Base-by-base conservation (phyloP, 148 eudicot genomes). In the Fagopyrum esculentum region DNA sequence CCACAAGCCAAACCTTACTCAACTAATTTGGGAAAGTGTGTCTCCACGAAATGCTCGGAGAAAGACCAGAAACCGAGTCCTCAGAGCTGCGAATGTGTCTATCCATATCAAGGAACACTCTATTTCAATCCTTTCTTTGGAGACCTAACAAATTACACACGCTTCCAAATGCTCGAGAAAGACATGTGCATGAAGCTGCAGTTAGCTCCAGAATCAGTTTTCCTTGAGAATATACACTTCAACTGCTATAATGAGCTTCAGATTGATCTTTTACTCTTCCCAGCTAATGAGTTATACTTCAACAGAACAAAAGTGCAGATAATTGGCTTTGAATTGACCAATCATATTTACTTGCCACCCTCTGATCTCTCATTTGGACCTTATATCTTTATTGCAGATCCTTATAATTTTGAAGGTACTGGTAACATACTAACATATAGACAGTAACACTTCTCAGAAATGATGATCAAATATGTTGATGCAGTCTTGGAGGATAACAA, bases 331-430 rank as follows among this genome's bases (percentile, higher is more conserved):
- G 78, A 82, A 70, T 73, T 94, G 26, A 88, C 85, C 74, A 88
- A 91, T 77, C 97, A 94, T 69, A 88, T 86, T 48, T 91, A 86
- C 76, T 91, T 91, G 81, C 96, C 97, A 26, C 98, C 98, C 56
- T 64, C 43, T 0, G 81, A 66, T 66, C 19, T 66, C 10, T 4
- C 71, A 56, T 91, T 94, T 77, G 98, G 97, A 60, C 97, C 96
- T 6, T 94, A 91, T 72, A 88, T 80, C 81, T 91, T 94, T 69
- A 81, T 90, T 29, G 96, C 97, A 45, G 76, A 83, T 69, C 89
- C 96, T 16, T 94, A 94, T 74, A 40, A 74, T 77, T 91, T 94
- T 73, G 85, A 82, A 85, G 98, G 98, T 66, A 49, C 12, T 12
- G 3, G 16, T 52, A 52, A 13, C n/a, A 52, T 52, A 13, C n/a